Base-by-base conservation (phyloP, 495 filamentous ascomycete genomes). In the Xylaria venustula region DNA sequence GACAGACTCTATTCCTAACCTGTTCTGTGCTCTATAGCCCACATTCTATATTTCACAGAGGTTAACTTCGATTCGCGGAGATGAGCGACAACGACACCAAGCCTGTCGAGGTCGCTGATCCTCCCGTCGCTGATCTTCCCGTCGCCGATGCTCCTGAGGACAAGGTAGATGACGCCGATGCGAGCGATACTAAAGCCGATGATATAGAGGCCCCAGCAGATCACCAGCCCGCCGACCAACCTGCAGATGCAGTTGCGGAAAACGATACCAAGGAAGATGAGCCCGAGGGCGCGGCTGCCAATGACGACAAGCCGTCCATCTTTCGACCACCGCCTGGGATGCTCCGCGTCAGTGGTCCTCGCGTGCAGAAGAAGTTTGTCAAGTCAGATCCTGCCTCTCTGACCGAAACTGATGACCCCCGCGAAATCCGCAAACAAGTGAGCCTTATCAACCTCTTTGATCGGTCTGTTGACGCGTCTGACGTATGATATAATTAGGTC, bases 401-500 rank as follows among this genome's bases (percentile, higher is more conserved):
- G 58, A 74, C 85, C 42, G 85, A 88, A 61, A 86, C 85, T 17
- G 81, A 86, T 55, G 88, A 95, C 71, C 86, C 87, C 7, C 79
- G 83, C 25, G 79, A 88, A 70, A 94, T 96, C 64, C 87, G 90
- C 58, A 88, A 88, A 64, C 91, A 95, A 79, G 89, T 90, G 73
- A 64, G 62, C 30, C 49, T 58, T 15, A 64, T 28, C 42, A 64
- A 20, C 53, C 34, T 53, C 23, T 30, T 41, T 7, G n/a, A 15
- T 25, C 12, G 6, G 0, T 40, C 7, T 9, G 20, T 12, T 40
- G 3, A 19, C 41, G 17, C 19, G 47, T 60, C 69, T 68, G 56
- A 62, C 53, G 32, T 40, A 52, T 28, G 32, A 34, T 34, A 11
- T 42, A 17, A 44, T 12, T 49, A 97, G 91, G 92, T 97, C 57